Base-by-base conservation (phyloP, 495 filamentous ascomycete species). In the Tuber melanosporum region DNA sequence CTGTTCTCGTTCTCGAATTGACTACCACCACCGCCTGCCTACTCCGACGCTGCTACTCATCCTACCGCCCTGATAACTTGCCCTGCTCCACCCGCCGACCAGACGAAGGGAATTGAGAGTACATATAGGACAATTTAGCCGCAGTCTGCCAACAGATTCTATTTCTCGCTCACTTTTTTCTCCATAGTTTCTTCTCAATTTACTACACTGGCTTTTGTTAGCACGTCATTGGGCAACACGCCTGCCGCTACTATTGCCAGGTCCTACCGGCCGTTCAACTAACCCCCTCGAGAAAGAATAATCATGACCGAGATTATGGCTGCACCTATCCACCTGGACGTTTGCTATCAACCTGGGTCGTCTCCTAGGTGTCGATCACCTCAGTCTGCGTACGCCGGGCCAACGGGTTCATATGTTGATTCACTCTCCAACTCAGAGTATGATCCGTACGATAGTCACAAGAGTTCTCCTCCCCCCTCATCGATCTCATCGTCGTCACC, bases 221-320 rank as follows among this genome's bases (percentile, higher is more conserved):
- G 57, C 57, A 36, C 57, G 26, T 14, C 32, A 66, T 19, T 66
- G 57, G 57, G 57, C 26, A 66, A 66, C 19, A 66, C 14, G 12
- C 57, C 57, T 66, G 5, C 32, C 26, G 5, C 57, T 32, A 14
- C 57, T 17, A 6, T 66, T 26, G n/a, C 57, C 57, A 36, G 14
- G 17, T 36, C 57, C 26, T 66, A 17, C 57, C 12, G n/a, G 26
- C 5, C 5, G 57, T 36, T 66, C 57, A 19, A 36, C 57, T 15
- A 26, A 26, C 8, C 17, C 26, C 57, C 57, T 17, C 32, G 57
- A 19, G 57, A 36, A 32, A 71, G 39, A 73, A 41, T 57, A 72
- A 81, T 69, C 62, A 83, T 83, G 81, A 75, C 81, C 20, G 78
- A 83, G 71, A 80, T 83, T 49, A 77, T 83, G 78, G 49, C 78